phyloP scores from a whole-genome alignment of 1,284 basidiomycete species.

The Irpex sp. region DNA sequence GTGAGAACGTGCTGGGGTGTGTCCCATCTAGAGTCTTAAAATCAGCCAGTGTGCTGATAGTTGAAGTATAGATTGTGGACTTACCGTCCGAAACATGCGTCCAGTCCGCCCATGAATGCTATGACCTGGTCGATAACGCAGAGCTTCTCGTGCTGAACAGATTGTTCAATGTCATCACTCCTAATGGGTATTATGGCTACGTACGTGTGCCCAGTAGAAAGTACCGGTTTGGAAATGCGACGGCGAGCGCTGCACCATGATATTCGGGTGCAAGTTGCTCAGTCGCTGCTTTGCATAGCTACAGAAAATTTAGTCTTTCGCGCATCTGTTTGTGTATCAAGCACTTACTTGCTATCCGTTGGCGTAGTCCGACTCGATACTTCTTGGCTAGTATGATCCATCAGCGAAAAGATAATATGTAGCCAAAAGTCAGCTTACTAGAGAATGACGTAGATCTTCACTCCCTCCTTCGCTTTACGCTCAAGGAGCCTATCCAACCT shows the following conservation, averaged over 20 bases:
- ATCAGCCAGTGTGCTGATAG: not conserved
- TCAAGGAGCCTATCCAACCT: conserved; percentile 86
- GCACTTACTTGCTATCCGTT: conserved; percentile 76
- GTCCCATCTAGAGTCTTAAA: conserved; percentile 69
- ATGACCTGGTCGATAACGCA: conserved; percentile 98
- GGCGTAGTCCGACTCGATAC: conserved; percentile 97
- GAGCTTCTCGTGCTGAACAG: conserved; percentile 88
- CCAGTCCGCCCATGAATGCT: conserved; percentile 97
- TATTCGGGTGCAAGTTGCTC: conserved; percentile 84
- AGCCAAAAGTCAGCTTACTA: conserved; percentile 51
- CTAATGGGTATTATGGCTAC: conserved; percentile 20
- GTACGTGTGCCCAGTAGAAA: conserved; percentile 95
- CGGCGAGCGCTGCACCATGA: conserved; percentile 95
- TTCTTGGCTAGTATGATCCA: conserved; percentile 62
- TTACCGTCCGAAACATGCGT: conserved; percentile 86
- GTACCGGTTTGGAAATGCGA: conserved; percentile 98
- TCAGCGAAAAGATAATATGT: no score
- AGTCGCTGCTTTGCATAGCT: conserved; percentile 91
- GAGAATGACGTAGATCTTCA: conserved; percentile 94
- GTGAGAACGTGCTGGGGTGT: conserved; percentile 89
- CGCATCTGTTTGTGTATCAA: not conserved
- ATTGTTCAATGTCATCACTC: conserved; percentile 8
- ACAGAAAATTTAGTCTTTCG: not conserved
- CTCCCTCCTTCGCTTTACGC: conserved; percentile 92
- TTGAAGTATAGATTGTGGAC: not conserved